Conservation (phyloP, 2,329 filamentous ascomycete species). For the Fusarium metavorans region DNA sequence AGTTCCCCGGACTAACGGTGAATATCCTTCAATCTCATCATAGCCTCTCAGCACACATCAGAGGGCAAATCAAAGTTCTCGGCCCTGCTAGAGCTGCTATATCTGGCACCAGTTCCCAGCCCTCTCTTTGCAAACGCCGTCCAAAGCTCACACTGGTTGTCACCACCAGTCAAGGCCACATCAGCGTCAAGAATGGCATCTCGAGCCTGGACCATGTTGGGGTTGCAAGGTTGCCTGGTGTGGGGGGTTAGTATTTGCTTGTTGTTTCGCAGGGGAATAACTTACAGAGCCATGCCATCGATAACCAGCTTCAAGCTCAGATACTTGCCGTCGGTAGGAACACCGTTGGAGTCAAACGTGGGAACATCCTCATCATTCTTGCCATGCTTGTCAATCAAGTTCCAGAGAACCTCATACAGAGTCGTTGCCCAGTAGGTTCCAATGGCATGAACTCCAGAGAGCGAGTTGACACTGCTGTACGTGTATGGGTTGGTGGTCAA, state of each 20-base stretch:
- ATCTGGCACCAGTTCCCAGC: conserved; percentile 56
- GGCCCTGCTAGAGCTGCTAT: conserved; percentile 42
- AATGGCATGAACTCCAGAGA: conserved; percentile 58
- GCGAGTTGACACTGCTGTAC: conserved; percentile 58
- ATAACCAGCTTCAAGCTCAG: conserved; percentile 65
- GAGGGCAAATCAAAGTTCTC: conserved; percentile 48
- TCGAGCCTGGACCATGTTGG: conserved; percentile 64
- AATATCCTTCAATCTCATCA: not conserved
- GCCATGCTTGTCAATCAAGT: conserved; percentile 67
- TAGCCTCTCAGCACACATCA: conserved; percentile 36
- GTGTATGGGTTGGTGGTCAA: conserved; percentile 62
- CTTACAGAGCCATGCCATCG: conserved; percentile 61
- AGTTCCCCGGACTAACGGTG: not conserved
- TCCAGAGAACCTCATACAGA: conserved; percentile 69
- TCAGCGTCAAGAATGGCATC: conserved; percentile 69
- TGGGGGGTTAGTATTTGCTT: not conserved
- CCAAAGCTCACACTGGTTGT: conserved; percentile 66
- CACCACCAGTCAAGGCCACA: conserved; percentile 61
- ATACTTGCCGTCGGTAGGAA: conserved; percentile 65
- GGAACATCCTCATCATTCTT: conserved; percentile 59
- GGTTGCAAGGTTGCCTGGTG: conserved; percentile 63
- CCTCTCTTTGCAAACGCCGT: conserved; percentile 68
- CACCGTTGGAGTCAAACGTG: conserved; percentile 54
- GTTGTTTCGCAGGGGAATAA: not conserved
- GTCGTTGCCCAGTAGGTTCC: conserved; percentile 56